These are phyloP conservation scores for Monosporozyma servazzii DNA, from an alignment of 805 yeast species.

Conservation along the genomic window DNA sequence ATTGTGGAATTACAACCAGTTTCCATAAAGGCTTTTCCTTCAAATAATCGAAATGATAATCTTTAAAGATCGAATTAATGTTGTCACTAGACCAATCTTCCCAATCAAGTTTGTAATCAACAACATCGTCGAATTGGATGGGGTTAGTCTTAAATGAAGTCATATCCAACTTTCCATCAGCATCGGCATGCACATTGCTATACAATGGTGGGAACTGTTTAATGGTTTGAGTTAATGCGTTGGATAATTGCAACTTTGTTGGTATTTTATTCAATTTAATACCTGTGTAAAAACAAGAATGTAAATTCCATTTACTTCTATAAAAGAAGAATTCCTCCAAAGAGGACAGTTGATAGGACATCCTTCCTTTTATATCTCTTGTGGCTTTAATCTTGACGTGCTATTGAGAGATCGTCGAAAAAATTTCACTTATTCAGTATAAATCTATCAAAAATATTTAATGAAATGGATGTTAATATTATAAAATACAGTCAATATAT, in stretches of 20 bases:
- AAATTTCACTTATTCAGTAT: no score
- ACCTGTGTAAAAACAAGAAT: slow-evolving; percentile 21
- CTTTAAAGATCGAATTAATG: slow-evolving; percentile 16
- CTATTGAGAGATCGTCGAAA: no score
- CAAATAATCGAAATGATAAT: slow-evolving; percentile 12
- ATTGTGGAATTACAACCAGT: slow-evolving; percentile 11
- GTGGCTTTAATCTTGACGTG: no score
- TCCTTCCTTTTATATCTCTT: background rate
- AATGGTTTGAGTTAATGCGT: slow-evolving; percentile 10
- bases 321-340: slow-evolving; percentile 17
- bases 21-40: slow-evolving; percentile 22
- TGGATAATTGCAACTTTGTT: slow-evolving; percentile 3
- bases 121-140: slow-evolving; percentile 15
- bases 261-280: slow-evolving; percentile 17
- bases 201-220: slow-evolving; percentile 13
- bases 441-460: no score
- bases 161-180: background rate
- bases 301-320: slow-evolving; percentile 20
- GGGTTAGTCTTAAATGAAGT: background rate
- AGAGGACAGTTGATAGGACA: slow-evolving; percentile 4
- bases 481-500: background rate
- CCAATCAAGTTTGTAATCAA: slow-evolving; percentile 14
- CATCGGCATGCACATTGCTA: slow-evolving; percentile 9
- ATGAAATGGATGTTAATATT: background rate
- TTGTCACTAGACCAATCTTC: slow-evolving; percentile 6